Percentiles rank a stretch among this genome's conserved stretches.
phyloP scores from a whole-genome alignment of 2,329 filamentous ascomycete species.

The Aulographum hederae region DNA sequence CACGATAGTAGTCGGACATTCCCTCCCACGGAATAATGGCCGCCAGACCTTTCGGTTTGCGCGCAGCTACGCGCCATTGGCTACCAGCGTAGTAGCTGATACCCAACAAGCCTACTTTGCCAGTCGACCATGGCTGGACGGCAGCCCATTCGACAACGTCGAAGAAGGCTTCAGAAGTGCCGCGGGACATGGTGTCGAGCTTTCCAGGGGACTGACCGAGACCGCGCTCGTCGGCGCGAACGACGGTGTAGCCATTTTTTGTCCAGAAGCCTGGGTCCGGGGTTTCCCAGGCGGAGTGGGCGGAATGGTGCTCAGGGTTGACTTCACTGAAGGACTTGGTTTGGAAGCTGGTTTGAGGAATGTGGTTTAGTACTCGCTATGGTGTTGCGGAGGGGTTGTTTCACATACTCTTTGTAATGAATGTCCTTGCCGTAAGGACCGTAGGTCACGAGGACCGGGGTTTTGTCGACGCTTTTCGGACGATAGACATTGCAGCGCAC shows the following conservation, averaged over 20 bases:
- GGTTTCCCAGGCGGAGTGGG: conserved; percentile 27
- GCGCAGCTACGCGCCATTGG: conserved; percentile 36
- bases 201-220: conserved; percentile 32
- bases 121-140: conserved; percentile 30
- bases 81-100: conserved; percentile 34
- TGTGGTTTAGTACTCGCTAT: too few species aligned
- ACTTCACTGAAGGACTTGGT: conserved; percentile 27
- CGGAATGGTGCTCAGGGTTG: conserved; percentile 19
- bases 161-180: conserved; percentile 32
- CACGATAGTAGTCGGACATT: conserved; percentile 36
- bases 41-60: conserved; percentile 30
- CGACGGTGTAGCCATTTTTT: conserved; percentile 17
- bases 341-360: conserved; percentile 30
- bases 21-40: conserved; percentile 38
- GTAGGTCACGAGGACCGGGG: conserved; percentile 50
- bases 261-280: conserved; percentile 22
- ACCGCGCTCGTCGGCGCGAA: conserved; percentile 31
- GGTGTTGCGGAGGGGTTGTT: too few species aligned
- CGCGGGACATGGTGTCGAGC: conserved; percentile 33
- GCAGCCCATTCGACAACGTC: conserved; percentile 34
- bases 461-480: conserved; percentile 19
- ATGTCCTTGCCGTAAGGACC: conserved; percentile 62
- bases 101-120: conserved; percentile 31
- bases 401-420: conserved; percentile 33
- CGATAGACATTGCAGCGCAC: conserved; percentile 33